Evolutionary conservation across 2,329 filamentous ascomycete genomes (phyloP).

Genomic region (Penicillium sp.): DNA sequence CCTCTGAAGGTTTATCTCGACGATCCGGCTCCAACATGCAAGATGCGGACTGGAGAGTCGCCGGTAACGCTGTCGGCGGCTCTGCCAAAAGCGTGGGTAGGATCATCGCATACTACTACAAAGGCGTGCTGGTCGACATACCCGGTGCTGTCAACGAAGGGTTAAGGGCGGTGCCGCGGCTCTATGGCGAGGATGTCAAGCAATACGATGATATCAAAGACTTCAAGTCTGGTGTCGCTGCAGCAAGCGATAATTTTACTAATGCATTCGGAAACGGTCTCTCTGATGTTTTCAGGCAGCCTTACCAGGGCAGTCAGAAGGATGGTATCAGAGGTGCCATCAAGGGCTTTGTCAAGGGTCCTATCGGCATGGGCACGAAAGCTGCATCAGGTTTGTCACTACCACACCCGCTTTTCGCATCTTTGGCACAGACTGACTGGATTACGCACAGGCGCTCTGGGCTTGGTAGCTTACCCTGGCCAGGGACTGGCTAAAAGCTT

Average conservation of each 20-base stretch:
- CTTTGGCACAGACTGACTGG: background rate
- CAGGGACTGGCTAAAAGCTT: constrained; percentile 37
- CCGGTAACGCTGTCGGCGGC: constrained; percentile 12
- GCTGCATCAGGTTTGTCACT: constrained; percentile 5
- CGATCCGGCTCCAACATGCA: background rate
- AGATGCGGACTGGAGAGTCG: background rate
- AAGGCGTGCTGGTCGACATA: constrained; percentile 39
- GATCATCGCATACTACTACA: constrained; percentile 29
- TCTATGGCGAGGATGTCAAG: constrained; percentile 40
- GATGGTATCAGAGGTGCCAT: constrained; percentile 35
- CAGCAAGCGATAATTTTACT: constrained; percentile 35
- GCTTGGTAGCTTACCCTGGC: constrained; percentile 34
- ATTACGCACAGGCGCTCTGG: constrained; percentile 24
- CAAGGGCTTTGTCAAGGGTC: constrained; percentile 39
- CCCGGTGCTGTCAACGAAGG: constrained; percentile 41
- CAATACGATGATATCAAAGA: constrained; percentile 35
- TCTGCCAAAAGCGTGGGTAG: constrained; percentile 27
- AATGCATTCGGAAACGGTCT: constrained; percentile 37
- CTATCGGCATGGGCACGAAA: constrained; percentile 9
- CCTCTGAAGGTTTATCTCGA: background rate
- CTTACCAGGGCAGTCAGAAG: constrained; percentile 31
- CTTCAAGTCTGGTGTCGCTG: constrained; percentile 33
- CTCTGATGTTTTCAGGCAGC: constrained; percentile 32
- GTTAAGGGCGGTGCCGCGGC: constrained; percentile 33
- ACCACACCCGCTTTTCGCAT: background rate